phyloP scores from a whole-genome alignment of 345 rosid species.

The Populus simonii region DNA sequence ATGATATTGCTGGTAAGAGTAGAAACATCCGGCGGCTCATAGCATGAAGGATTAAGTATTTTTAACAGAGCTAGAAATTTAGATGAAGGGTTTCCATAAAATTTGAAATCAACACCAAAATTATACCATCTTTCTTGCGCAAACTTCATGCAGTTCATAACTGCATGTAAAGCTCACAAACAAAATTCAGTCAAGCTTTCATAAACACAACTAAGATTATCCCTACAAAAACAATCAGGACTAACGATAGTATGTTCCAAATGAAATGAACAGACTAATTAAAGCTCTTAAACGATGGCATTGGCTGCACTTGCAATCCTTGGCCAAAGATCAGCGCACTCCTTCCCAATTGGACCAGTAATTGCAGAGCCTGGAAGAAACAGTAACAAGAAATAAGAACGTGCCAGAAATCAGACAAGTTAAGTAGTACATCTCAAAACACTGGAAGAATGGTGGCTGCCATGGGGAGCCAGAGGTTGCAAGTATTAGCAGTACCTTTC shows the following conservation, averaged over 20 bases:
- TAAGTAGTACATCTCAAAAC: neutral
- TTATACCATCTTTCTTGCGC: neutral
- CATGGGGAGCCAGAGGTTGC: too few species aligned
- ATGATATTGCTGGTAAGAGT: too few species aligned
- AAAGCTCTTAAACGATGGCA: constrained; percentile 22
- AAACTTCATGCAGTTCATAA: neutral
- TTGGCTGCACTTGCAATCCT: constrained; percentile 90
- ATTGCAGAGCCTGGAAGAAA: constrained; percentile 68
- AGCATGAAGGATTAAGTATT: too few species aligned
- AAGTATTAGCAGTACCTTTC: constrained; percentile 53
- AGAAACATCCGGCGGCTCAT: too few species aligned
- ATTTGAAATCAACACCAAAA: neutral
- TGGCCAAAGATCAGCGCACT: constrained; percentile 94
- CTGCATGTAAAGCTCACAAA: neutral
- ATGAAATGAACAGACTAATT: too few species aligned
- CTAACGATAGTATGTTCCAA: neutral
- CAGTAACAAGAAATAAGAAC: neutral
- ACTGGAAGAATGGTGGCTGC: neutral
- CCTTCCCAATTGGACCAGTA: constrained; percentile 90
- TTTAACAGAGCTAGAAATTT: neutral
- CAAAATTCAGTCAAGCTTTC: neutral
- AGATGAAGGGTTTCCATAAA: neutral
- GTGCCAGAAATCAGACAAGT: neutral
- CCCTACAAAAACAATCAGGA: neutral
- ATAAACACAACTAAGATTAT: neutral